These are phyloP conservation scores for Fraxinus cuspidata DNA, from an alignment of 257 asterid species.

Conservation along the genomic window DNA sequence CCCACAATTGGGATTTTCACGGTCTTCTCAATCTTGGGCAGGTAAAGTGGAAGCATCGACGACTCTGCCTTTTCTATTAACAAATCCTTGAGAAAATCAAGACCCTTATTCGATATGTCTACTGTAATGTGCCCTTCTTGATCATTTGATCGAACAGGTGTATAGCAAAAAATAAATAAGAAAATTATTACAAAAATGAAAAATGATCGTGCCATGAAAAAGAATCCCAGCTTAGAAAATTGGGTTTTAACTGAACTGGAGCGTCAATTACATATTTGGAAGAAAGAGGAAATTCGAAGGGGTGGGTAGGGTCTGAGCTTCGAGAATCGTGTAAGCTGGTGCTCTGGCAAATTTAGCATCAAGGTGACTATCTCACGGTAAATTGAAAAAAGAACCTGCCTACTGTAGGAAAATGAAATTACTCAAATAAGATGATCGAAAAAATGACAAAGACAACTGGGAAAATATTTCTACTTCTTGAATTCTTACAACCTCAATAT, in stretches of 20 bases:
- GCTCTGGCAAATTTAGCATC: no score
- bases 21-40: conserved; percentile 59
- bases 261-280: not conserved
- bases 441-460: no score
- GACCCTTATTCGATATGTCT: conserved; percentile 72
- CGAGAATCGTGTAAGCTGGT: no score
- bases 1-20: conserved; percentile 71
- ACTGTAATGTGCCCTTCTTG: conserved; percentile 53
- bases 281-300: no score
- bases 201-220: conserved; percentile 40
- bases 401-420: no score
- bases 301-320: no score
- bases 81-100: conserved; percentile 68
- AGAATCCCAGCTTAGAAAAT: conserved; percentile 8
- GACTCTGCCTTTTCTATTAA: conserved; percentile 60
- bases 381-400: no score
- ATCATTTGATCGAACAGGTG: conserved; percentile 39
- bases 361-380: no score
- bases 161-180: conserved; percentile 24
- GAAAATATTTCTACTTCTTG: no score
- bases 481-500: not conserved
- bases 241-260: not conserved
- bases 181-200: conserved; percentile 25
- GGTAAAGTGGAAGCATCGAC: conserved; percentile 71
- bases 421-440: no score